A percentile compares a stretch with the other conserved stretches of the same genome.
Conservation (phyloP, 140 eudicot genomes). For the Bidens hawaiensis region DNA sequence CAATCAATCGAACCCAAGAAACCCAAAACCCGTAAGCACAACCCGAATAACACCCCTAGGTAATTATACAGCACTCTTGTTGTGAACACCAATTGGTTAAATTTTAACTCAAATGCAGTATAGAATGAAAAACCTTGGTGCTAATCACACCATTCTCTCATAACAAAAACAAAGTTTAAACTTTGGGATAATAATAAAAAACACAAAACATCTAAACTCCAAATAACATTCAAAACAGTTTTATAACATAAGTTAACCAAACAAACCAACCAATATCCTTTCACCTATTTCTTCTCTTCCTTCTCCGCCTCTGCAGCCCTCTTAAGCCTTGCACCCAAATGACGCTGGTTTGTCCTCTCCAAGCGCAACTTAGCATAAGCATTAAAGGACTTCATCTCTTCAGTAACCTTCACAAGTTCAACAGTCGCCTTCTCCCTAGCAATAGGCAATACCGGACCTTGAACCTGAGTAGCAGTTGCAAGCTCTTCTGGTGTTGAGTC, state of each 20-base stretch:
- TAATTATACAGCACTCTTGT: no score
- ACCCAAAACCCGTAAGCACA: no score
- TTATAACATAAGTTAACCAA: background rate
- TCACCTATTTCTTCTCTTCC: constrained; percentile 45
- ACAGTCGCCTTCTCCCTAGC: constrained; percentile 35
- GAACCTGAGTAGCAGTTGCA: constrained; percentile 47
- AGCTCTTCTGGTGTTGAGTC: constrained; percentile 47
- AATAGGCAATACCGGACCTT: constrained; percentile 47
- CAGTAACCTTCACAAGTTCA: constrained; percentile 46
- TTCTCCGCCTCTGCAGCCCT: constrained; percentile 60
- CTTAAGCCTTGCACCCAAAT: constrained; percentile 42
- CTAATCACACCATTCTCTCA: no score
- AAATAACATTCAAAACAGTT: background rate
- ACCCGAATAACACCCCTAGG: no score
- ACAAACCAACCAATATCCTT: background rate
- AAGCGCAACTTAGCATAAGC: constrained; percentile 44
- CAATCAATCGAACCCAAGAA: no score
- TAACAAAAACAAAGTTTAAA: no score
- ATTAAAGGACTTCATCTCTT: constrained; percentile 46
- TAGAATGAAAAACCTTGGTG: no score
- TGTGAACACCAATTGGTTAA: no score
- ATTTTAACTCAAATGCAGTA: no score
- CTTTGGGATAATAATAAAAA: no score
- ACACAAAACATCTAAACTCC: no score
- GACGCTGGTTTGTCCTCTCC: constrained; percentile 45